Evolutionary conservation across 106 monocot species (phyloP).

Genomic region (Agapanthus africanus): DNA sequence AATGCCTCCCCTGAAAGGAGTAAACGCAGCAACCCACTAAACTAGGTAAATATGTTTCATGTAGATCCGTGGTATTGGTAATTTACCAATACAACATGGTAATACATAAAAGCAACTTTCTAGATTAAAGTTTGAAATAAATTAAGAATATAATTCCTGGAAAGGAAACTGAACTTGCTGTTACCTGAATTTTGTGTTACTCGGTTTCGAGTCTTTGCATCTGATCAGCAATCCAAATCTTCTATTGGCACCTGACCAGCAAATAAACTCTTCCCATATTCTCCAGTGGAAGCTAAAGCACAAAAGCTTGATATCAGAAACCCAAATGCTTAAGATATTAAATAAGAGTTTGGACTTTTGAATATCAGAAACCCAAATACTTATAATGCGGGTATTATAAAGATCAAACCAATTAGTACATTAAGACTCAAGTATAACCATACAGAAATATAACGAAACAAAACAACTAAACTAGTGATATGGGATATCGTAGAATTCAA

Average conservation of each 20-base stretch:
- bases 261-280: background rate
- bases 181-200: background rate
- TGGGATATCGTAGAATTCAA: background rate
- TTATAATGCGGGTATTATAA: background rate
- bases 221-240: background rate
- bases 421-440: background rate
- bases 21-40: background rate
- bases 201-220: background rate
- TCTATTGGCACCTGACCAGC: background rate
- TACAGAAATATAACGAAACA: background rate
- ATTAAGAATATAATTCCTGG: background rate
- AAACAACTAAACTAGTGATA: background rate
- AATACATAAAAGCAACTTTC: background rate
- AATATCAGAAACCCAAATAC: background rate
- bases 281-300: too few species aligned
- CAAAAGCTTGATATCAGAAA: background rate
- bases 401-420: background rate
- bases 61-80: too few species aligned
- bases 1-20: background rate
- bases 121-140: background rate
- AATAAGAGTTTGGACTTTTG: background rate
- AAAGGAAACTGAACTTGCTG: background rate
- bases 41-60: too few species aligned
- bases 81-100: conserved; percentile 1
- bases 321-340: background rate